These are phyloP conservation scores for Leishmania gerbilli DNA, from an alignment of 208 protist species.

Conservation along the genomic window DNA sequence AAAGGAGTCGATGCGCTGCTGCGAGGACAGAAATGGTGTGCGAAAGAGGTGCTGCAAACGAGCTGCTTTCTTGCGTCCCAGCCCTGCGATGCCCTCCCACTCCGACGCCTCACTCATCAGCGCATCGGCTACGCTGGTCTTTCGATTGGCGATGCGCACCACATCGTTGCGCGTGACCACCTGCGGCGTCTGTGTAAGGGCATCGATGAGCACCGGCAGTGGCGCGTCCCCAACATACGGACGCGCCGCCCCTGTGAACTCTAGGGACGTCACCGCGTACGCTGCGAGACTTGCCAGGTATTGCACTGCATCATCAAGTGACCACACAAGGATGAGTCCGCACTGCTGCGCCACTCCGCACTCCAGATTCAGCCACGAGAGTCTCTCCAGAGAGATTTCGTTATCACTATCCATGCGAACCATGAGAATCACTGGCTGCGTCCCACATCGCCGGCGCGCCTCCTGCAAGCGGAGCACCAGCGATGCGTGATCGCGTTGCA, in stretches of 20 bases:
- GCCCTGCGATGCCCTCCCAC: constrained; percentile 47
- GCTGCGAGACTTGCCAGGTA: constrained; percentile 53
- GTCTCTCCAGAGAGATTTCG: constrained; percentile 48
- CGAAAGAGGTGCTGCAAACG: constrained; percentile 63
- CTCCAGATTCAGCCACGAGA: constrained; percentile 72
- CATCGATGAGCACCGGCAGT: constrained; percentile 56
- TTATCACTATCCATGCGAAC: constrained; percentile 21
- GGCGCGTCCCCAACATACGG: constrained; percentile 34
- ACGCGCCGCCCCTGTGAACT: constrained; percentile 30
- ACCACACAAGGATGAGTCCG: constrained; percentile 62
- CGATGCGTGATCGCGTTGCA: constrained; percentile 15
- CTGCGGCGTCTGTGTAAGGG: constrained; percentile 76
- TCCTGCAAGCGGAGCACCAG: constrained; percentile 21
- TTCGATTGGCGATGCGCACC: constrained; percentile 59
- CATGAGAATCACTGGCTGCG: constrained; percentile 34
- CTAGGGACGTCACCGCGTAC: constrained; percentile 34
- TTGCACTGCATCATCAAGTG: constrained; percentile 53
- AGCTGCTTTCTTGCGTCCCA: constrained; percentile 55
- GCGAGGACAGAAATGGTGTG: constrained; percentile 50
- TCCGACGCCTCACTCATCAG: constrained; percentile 44
- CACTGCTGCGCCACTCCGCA: constrained; percentile 59
- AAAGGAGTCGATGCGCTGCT: constrained; percentile 30
- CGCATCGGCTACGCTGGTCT: constrained; percentile 52
- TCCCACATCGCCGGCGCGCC: constrained; percentile 12
- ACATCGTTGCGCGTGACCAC: constrained; percentile 66